These are phyloP conservation scores for Volutella citrinella DNA, from an alignment of 2,329 filamentous ascomycete species.

Conservation along the genomic window DNA sequence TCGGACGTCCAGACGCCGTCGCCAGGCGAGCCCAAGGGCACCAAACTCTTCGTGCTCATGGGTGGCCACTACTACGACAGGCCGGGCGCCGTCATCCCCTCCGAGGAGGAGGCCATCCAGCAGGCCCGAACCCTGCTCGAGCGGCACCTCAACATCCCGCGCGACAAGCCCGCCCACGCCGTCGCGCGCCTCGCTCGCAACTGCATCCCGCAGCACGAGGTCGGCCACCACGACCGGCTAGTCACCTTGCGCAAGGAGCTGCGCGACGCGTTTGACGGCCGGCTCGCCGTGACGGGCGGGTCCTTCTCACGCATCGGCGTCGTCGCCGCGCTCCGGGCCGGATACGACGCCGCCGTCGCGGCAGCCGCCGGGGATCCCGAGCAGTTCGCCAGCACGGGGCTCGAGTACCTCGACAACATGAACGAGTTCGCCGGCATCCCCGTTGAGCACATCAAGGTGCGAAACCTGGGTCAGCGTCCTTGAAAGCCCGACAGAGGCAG, in stretches of 20 bases:
- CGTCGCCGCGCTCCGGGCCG: conserved; percentile 48
- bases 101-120: conserved; percentile 60
- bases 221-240: conserved; percentile 71
- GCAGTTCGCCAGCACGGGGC: conserved; percentile 25
- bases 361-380: conserved; percentile 16
- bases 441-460: conserved; percentile 24
- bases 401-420: conserved; percentile 25
- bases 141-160: conserved; percentile 70
- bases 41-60: conserved; percentile 90
- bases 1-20: conserved; percentile 54
- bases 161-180: conserved; percentile 56
- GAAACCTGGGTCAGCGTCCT: conserved; percentile 9
- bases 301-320: conserved; percentile 53
- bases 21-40: conserved; percentile 59
- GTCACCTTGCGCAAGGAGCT: conserved; percentile 54
- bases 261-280: conserved; percentile 53
- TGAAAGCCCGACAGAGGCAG: background rate
- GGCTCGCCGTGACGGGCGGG: conserved; percentile 61
- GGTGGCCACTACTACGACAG: conserved; percentile 85
- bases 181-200: conserved; percentile 58
- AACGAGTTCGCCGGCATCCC: conserved; percentile 24
- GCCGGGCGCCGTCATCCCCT: conserved; percentile 44
- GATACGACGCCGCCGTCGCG: conserved; percentile 27
- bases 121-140: conserved; percentile 70
- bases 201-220: conserved; percentile 87